Evolutionary conservation across 495 filamentous ascomycete genomes (phyloP).

Genomic region (Hypoxylon cercidicola): DNA sequence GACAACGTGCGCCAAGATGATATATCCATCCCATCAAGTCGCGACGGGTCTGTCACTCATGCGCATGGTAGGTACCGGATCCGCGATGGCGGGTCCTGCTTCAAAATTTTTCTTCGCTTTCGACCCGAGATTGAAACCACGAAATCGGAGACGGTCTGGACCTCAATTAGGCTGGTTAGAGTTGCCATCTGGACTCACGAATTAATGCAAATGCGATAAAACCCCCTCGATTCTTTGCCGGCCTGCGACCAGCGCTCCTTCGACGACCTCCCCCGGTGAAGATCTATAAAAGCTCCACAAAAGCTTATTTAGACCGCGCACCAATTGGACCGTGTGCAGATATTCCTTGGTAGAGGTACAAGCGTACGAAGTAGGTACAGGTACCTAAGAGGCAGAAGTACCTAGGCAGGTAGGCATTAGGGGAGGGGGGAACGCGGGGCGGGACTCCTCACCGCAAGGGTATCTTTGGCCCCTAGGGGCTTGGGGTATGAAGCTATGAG

Average conservation of each 20-base stretch:
- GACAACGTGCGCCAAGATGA: conserved; percentile 40
- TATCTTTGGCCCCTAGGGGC: not conserved
- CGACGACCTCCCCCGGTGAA: conserved; percentile 24
- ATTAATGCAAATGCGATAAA: conserved; percentile 17
- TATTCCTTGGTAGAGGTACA: not conserved
- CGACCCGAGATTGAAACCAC: conserved; percentile 10
- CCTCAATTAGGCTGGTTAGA: conserved; percentile 8
- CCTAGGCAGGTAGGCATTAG: not conserved
- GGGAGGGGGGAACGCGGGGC: conserved; percentile 1
- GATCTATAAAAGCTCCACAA: conserved; percentile 45
- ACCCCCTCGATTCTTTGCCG: conserved; percentile 1
- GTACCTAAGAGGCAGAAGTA: not conserved
- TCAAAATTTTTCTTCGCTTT: conserved; percentile 18
- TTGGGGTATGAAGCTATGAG: conserved; percentile 14
- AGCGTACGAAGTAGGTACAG: not conserved
- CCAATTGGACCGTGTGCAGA: conserved; percentile 14
- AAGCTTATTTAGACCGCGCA: conserved; percentile 48
- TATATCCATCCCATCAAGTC: conserved; percentile 30
- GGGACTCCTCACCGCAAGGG: not conserved
- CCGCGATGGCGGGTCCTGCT: conserved; percentile 39
- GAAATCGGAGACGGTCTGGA: conserved; percentile 12
- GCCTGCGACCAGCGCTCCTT: conserved; percentile 2
- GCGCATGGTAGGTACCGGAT: conserved; percentile 41
- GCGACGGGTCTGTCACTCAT: conserved; percentile 39
- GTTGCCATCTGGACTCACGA: conserved; percentile 14